Percentiles rank a stretch among this genome's conserved stretches.
Conservation (phyloP, 2,329 filamentous ascomycete genomes). For the Aspergillus versicolor region DNA sequence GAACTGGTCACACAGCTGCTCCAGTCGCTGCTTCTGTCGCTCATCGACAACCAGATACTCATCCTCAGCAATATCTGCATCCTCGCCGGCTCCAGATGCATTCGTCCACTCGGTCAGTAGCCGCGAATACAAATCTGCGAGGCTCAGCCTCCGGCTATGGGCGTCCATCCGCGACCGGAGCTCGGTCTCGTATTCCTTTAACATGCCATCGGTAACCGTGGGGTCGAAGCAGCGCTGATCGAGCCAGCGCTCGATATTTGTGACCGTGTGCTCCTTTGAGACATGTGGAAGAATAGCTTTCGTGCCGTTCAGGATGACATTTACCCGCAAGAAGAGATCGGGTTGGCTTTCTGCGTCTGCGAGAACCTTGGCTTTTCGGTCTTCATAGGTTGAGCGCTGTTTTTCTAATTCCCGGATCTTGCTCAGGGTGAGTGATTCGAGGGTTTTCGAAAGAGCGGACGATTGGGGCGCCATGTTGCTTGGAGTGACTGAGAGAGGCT, state of each 20-base stretch:
- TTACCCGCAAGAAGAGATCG: conserved; percentile 5
- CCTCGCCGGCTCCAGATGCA: neutral
- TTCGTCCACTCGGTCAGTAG: conserved; percentile 44
- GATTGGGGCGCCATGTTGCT: conserved; percentile 7
- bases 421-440: conserved; percentile 22
- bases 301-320: conserved; percentile 9
- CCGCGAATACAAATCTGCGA: conserved; percentile 31
- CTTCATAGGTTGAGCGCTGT: conserved; percentile 18
- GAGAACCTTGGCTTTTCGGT: conserved; percentile 18
- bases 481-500: neutral
- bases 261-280: conserved; percentile 14
- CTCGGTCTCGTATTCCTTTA: conserved; percentile 32
- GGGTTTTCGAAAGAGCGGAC: conserved; percentile 16
- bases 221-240: conserved; percentile 39
- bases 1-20: conserved; percentile 41
- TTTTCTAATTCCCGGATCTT: conserved; percentile 30
- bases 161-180: conserved; percentile 35
- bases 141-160: conserved; percentile 36
- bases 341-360: conserved; percentile 4
- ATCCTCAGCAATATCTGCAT: conserved; percentile 14
- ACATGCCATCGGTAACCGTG: conserved; percentile 33
- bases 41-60: conserved; percentile 26
- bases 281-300: conserved; percentile 18
- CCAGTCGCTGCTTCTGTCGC: conserved; percentile 37
- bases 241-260: conserved; percentile 37